Evolutionary conservation across 2,329 filamentous ascomycete genomes (phyloP), one percentile per base, ranked within the genome.

Genomic region (Cladosporium sp.): DNA sequence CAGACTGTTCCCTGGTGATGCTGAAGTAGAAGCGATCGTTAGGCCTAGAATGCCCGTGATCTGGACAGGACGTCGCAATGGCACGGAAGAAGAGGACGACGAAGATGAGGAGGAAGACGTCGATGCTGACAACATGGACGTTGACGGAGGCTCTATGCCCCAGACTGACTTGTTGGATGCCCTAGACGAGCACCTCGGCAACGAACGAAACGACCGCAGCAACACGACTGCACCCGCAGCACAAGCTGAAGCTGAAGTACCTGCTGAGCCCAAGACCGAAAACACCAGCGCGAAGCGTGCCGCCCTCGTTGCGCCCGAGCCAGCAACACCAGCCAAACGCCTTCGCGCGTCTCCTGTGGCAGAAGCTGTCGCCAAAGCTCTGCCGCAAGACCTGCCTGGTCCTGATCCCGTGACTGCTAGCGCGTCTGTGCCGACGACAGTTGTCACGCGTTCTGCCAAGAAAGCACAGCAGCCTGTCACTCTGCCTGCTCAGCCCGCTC

Each of bases 21-120:
- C 83, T 57, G 82, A 81, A 15, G 83, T 94, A 1, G 92, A 97
- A 72, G 81, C 88, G 9, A 71, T 97, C 57, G 77, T 90, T 20
- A 65, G 77, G 59, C 78, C 78, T 4, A 68, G 78, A 17, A 73
- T 80, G 72, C 77, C 78, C 0, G 70, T 74, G 1, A 73, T 78
- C 20, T 69, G 67, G 17, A 65, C 60, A 20, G 60, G 61, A 15
- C 48, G 58, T 10, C 28, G 35, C 13, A 37, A 48, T 10, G 37
- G 48, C 9, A 50, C 36, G 7, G 52, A 55, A 22, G 59, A 58
- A 7, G 56, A 61, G 1, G 59, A 61, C 2, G 63, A 66, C 0
- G 60, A 60, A 13, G 58, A 64, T 1, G 62, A 60, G 5, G 58
- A 64, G 10, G 61, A 62, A 8, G 57, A 58, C 17, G 61, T 60